Evolutionary conservation across 257 asterid genomes (phyloP).

Genomic region (Solanum neorickii): DNA sequence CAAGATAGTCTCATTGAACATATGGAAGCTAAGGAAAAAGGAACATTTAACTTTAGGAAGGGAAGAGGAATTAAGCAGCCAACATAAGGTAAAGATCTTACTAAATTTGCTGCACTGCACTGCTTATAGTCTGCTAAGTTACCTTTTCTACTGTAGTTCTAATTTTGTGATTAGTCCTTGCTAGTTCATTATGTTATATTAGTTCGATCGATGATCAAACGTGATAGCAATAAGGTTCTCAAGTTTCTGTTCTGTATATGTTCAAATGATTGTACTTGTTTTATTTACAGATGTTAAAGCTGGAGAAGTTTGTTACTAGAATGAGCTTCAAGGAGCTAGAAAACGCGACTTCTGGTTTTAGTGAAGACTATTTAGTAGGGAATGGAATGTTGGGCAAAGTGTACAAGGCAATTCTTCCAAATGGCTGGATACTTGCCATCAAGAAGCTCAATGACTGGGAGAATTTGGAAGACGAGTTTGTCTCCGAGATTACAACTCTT

Average conservation of each 20-base stretch:
- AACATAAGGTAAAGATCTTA: neutral
- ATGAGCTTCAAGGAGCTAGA: conserved; percentile 11
- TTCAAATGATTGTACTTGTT: neutral
- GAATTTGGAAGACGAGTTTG: neutral
- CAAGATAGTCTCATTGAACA: neutral
- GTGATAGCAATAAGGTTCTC: neutral
- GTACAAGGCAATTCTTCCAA: conserved; percentile 13
- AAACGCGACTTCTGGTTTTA: conserved; percentile 8
- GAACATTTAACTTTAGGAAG: neutral
- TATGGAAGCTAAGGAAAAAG: neutral
- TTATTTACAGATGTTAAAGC: conserved; percentile 5
- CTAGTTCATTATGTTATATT: neutral
- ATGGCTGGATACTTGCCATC: conserved; percentile 7
- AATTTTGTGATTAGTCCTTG: neutral
- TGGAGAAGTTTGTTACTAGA: conserved; percentile 13
- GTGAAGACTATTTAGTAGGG: conserved; percentile 2
- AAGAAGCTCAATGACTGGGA: conserved; percentile 2
- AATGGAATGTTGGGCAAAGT: conserved; percentile 8
- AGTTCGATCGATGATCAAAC: neutral
- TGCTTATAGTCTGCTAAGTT: neutral
- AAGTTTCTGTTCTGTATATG: neutral
- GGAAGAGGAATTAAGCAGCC: neutral
- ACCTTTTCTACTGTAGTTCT: neutral
- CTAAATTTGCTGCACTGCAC: neutral
- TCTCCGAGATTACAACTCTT: conserved; percentile 2